These are phyloP conservation scores for Agrocybe praecox DNA, from an alignment of 768 basidiomycete species.

Conservation along the genomic window DNA sequence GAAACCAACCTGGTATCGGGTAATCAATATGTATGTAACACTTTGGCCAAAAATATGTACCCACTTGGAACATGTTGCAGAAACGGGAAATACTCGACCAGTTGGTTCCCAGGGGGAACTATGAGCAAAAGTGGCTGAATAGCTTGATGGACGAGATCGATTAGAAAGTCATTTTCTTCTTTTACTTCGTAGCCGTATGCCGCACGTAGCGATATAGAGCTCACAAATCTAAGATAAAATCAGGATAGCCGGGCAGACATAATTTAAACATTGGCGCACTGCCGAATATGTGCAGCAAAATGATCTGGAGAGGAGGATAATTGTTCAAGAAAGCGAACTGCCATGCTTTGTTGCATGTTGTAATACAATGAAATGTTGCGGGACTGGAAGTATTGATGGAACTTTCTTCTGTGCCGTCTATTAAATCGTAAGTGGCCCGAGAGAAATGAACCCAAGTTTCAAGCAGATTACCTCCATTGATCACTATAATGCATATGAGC, in stretches of 20 bases:
- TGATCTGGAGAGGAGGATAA: constrained; percentile 27
- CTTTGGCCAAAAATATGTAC: background rate
- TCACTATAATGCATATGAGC: constrained; percentile 29
- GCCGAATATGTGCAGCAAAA: constrained; percentile 29
- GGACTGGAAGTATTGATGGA: constrained; percentile 39
- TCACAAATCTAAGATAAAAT: constrained; percentile 24
- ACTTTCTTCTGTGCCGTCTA: constrained; percentile 32
- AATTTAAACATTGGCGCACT: constrained; percentile 19
- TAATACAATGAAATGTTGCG: constrained; percentile 28
- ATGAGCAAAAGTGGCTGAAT: constrained; percentile 27
- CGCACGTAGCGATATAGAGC: constrained; percentile 37
- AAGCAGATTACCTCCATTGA: constrained; percentile 8
- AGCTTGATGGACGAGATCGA: constrained; percentile 35
- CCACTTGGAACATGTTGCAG: constrained; percentile 32
- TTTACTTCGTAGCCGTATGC: constrained; percentile 42
- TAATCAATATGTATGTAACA: background rate
- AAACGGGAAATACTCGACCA: constrained; percentile 40
- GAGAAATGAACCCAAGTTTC: background rate
- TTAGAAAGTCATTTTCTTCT: constrained; percentile 35
- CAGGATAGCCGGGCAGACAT: background rate
- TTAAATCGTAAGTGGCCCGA: background rate
- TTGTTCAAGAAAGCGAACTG: constrained; percentile 23
- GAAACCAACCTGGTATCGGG: constrained; percentile 34
- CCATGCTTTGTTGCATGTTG: constrained; percentile 22
- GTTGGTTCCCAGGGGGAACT: constrained; percentile 37